Evolutionary conservation across 371 early-diverging fungal species (phyloP), one percentile per base, ranked within the genome.

Genomic region (Mortierella sp.): DNA sequence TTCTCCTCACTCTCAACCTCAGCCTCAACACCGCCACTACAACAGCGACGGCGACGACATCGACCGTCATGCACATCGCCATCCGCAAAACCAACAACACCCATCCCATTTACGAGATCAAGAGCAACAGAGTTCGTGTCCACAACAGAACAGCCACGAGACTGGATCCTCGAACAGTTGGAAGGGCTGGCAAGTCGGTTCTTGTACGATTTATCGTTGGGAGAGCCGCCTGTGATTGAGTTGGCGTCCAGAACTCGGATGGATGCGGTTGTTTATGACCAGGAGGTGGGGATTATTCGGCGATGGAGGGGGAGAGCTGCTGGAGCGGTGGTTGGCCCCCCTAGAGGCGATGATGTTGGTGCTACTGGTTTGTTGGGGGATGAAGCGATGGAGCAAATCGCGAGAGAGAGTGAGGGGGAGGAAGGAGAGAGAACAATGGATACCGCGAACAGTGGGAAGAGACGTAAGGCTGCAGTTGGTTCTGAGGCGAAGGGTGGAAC

Each of bases 121-220:
- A 58, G 11, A 4, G 32, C 48, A 24, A 35, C 35, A 16, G 18
- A 46, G 4, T 83, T 54, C 43, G 71, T 76, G 77, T 29, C 32
- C 24, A 80, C 83, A 27, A 74, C 24, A 3, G 72, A 55, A 4
- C 83, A 51, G 10, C 29, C 80, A 10, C 74, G 75, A 3, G 77
- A 75, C n/a, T 80, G 80, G 83, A 49, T 79, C 21, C 72, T 83
- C 18, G 75, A 72, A 32, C 60, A 70, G 4, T 44, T 79, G 8
- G 80, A 83, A 29, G 10, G 27, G 49, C 3, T 83, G 29, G 77
- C 75, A 7, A n/a, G 75, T 65, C 71, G 35, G 41, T 32, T 83
- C 16, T 48, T 77, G 43, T 12, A 21, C 4, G 78, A 78, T 27
- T 29, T 82, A 21, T 78, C 82, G 5, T 14, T 68, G 8, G 51